These are phyloP conservation scores for Excoecaria cochinchinensis DNA, from an alignment of 345 rosid species.

Conservation along the genomic window DNA sequence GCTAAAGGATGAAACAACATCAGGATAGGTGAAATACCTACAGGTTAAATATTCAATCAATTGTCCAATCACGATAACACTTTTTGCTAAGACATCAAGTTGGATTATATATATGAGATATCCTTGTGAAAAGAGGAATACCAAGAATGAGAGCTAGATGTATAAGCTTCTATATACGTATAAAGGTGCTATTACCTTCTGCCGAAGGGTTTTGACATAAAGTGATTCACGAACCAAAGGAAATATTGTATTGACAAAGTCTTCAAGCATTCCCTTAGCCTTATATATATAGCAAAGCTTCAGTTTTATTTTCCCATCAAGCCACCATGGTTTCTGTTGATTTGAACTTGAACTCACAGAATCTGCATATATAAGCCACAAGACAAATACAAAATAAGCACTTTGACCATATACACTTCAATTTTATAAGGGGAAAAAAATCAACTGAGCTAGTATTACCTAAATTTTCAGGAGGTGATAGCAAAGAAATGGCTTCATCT, in stretches of 20 bases:
- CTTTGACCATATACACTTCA: not conserved
- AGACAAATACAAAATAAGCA: slow-evolving; percentile 1
- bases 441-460: slow-evolving; percentile 30
- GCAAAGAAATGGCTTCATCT: slow-evolving; percentile 76
- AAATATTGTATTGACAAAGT: slow-evolving; percentile 61
- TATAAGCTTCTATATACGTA: not conserved
- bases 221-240: slow-evolving; percentile 70
- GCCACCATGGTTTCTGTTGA: slow-evolving; percentile 73
- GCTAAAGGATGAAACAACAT: not conserved
- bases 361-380: slow-evolving; percentile 21
- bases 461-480: slow-evolving; percentile 64
- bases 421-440: not conserved
- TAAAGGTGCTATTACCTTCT: slow-evolving; percentile 54
- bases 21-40: not conserved
- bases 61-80: not conserved
- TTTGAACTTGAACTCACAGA: slow-evolving; percentile 27
- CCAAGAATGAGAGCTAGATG: not conserved
- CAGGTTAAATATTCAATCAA: not conserved
- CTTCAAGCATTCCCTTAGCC: slow-evolving; percentile 75
- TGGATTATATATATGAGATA: not conserved
- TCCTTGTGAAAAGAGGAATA: not conserved
- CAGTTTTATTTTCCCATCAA: slow-evolving; percentile 61
- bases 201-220: slow-evolving; percentile 48
- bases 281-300: slow-evolving; percentile 72
- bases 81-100: not conserved